A percentile compares a stretch with the other conserved stretches of the same genome.
Conservation (phyloP, 2,329 filamentous ascomycete genomes). For the Penicillium sp. region DNA sequence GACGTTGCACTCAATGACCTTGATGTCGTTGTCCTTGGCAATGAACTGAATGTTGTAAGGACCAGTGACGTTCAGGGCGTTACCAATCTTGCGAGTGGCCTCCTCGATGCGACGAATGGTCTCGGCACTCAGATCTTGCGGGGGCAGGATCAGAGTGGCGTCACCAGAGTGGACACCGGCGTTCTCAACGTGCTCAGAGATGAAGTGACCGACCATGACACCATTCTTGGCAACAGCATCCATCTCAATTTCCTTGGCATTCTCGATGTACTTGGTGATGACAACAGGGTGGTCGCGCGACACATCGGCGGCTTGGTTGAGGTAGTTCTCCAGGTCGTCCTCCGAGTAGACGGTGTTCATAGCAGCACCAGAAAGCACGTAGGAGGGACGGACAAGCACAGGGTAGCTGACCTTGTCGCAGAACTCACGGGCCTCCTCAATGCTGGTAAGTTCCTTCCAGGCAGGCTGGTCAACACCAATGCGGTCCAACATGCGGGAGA, state of each 20-base stretch:
- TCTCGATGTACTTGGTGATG: constrained; percentile 99
- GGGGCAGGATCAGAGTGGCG: constrained; percentile 89
- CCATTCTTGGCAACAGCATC: constrained; percentile 92
- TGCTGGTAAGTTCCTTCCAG: constrained; percentile 97
- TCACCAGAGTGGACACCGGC: constrained; percentile 98
- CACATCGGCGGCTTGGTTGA: constrained; percentile 88
- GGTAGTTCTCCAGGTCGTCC: constrained; percentile 83
- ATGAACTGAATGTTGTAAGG: constrained; percentile 99
- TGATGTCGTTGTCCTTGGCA: constrained; percentile 98
- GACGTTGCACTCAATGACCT: constrained; percentile 99
- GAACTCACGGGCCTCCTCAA: constrained; percentile 84
- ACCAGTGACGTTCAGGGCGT: constrained; percentile 90
- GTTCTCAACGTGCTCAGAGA: constrained; percentile 98
- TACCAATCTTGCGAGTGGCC: constrained; percentile 91
- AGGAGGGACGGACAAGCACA: constrained; percentile 91
- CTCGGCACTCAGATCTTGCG: constrained; percentile 85
- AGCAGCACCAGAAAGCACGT: constrained; percentile 92
- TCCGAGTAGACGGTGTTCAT: constrained; percentile 99
- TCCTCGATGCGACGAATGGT: constrained; percentile 91
- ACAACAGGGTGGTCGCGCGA: constrained; percentile 95
- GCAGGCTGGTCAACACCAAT: constrained; percentile 94
- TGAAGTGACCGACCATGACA: constrained; percentile 88
- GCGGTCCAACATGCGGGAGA: constrained; percentile 94
- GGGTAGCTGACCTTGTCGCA: constrained; percentile 88
- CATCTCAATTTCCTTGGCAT: constrained; percentile 99